Percentiles rank a stretch among this genome's conserved stretches.
Conservation (phyloP, 139 green algal species). For the Chlorella ohadii region DNA sequence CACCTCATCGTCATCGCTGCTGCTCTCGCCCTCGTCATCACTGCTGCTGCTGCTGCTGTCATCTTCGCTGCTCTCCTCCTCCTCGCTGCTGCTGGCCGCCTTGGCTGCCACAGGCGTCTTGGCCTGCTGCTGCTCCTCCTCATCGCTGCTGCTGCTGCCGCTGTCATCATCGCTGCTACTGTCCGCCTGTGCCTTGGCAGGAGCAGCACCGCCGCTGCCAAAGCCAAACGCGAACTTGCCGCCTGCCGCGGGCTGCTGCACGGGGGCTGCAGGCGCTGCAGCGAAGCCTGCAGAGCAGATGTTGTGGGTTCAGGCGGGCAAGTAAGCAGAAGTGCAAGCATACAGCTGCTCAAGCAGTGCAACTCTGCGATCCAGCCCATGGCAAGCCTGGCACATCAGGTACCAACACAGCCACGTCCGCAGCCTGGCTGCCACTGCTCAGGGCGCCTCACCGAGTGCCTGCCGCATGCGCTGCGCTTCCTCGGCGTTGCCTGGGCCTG, state of each 20-base stretch:
- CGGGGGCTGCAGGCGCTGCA: not conserved
- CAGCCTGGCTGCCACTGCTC: no score
- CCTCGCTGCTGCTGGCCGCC: not conserved
- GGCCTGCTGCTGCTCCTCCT: not conserved
- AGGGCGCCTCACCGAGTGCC: conserved; percentile 53
- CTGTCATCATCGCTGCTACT: not conserved
- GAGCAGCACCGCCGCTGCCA: not conserved
- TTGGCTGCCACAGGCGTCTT: not conserved
- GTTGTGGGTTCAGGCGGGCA: no score
- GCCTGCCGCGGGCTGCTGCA: not conserved
- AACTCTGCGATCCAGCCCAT: no score
- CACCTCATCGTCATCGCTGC: not conserved
- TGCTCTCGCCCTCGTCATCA: conserved; percentile 1
- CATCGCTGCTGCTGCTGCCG: conserved; percentile 5
- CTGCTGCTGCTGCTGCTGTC: not conserved
- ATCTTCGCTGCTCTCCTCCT: not conserved
- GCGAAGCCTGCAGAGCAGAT: not conserved
- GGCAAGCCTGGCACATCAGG: no score
- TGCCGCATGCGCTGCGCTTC: conserved; percentile 69
- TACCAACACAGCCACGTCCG: no score
- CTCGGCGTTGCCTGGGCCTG: conserved; percentile 73
- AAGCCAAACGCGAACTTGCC: conserved; percentile 29
- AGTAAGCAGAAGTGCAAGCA: no score
- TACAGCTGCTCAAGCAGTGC: no score
- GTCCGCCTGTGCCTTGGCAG: not conserved